Evolutionary conservation across 179 eudicot genomes (phyloP).

Genomic region (Silene noctiflora): DNA sequence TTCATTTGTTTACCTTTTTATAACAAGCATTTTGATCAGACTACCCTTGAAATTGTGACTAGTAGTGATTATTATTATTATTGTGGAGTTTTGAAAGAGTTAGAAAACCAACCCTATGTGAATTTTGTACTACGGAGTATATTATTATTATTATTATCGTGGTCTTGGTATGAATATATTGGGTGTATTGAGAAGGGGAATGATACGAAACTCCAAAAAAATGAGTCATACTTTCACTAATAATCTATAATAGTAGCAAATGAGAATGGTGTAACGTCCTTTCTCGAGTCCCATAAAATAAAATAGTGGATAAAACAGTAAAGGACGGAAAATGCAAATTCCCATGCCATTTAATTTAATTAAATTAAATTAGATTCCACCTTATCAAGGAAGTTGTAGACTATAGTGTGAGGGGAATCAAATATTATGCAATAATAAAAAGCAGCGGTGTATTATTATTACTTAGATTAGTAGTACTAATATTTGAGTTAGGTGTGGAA

Average conservation of each 20-base stretch:
- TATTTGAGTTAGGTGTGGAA: not conserved
- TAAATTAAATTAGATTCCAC: slow-evolving; percentile 13
- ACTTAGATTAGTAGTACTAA: not conserved
- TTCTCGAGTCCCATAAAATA: slow-evolving; percentile 30
- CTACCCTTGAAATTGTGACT: no score
- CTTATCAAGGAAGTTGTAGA: not conserved
- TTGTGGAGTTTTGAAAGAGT: no score
- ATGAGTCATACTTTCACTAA: not conserved
- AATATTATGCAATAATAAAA: not conserved
- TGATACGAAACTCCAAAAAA: not conserved
- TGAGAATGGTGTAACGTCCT: not conserved
- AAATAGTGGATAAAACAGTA: not conserved
- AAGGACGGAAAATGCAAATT: slow-evolving; percentile 17
- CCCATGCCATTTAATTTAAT: slow-evolving; percentile 15
- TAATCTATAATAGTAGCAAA: not conserved
- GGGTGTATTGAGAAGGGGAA: no score
- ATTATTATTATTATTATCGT: no score
- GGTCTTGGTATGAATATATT: not conserved
- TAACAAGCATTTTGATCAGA: no score
- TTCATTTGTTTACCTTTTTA: no score
- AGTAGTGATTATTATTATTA: no score
- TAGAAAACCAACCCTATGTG: no score
- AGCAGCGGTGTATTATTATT: no score
- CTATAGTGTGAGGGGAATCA: not conserved
- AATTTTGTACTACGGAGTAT: no score